Base-by-base conservation (phyloP, 2,329 filamentous ascomycete genomes). In the Aschersonia sp. region DNA sequence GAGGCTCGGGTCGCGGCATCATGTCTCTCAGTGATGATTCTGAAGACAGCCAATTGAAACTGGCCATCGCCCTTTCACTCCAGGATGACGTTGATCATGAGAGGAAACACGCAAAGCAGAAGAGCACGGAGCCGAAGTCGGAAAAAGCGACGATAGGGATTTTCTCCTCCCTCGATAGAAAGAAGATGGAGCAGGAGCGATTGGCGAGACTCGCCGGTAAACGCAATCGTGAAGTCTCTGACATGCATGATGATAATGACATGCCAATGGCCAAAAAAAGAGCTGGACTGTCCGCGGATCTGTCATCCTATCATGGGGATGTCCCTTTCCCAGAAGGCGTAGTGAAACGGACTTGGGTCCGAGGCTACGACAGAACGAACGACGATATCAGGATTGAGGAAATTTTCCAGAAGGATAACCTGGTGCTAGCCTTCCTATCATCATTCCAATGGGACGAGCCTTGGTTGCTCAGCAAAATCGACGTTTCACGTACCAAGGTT, bases 311-410 rank as follows among this genome's bases (percentile, higher is more conserved):
- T 11, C 33, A 33, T 4, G 10, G 11, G 1, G 10, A 22, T 6
- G n/a, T 73, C 6, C 68, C 65, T 1, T 79, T 68, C 52, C 67
- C 69, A 2, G 62, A 65, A 41, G 90, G 89, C 1, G 68, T 71
- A 0, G 78, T 97, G 44, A 92, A 87, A 64, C 87, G 84, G 58
- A 97, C 92, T 0, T 90, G 84, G 78, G 79, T 78, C 0, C 69
- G 69, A 37, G 80, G 82, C 3, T 78, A 76, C 52, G 68, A 73
- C 2, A 72, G 85, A 37, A 69, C 62, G 0, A 69, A 68, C 5
- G 75, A 88, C 51, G 87, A 94, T 52, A 87, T 97, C 59, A 92
- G 81, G 51, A 80, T 97, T 41, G 87, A 94, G 57, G 88, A 96
- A 60, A 76, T 96, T 0, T 64, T 96, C 1, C 84, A 94, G 60